Conservation (phyloP, 2,329 filamentous ascomycete genomes). For the Sporothrix brunneoviolacea region DNA sequence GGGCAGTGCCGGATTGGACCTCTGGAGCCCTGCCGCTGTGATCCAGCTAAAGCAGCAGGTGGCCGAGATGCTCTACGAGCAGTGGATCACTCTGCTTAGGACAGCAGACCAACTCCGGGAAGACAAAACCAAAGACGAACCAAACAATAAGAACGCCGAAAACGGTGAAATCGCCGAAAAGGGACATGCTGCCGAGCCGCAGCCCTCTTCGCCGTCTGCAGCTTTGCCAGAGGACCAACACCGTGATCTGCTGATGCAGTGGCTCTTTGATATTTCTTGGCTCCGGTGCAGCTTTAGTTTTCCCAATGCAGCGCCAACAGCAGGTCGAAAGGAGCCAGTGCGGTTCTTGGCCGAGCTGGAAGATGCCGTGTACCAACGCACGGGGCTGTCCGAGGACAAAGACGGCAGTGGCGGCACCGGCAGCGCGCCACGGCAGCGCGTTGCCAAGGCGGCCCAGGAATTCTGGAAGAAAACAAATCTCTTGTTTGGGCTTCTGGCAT, state of each 20-base stretch:
- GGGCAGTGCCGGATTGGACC: constrained; percentile 63
- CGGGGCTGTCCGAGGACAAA: constrained; percentile 30
- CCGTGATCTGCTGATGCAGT: constrained; percentile 49
- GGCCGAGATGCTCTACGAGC: constrained; percentile 40
- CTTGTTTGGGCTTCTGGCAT: constrained; percentile 69
- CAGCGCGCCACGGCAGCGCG: constrained; percentile 42
- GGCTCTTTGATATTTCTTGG: constrained; percentile 53
- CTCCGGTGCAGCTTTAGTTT: constrained; percentile 39
- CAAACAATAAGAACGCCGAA: constrained; percentile 14
- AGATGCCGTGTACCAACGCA: constrained; percentile 37
- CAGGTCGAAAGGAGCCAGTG: constrained; percentile 10
- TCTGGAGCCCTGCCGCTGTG: constrained; percentile 72
- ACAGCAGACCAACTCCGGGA: constrained; percentile 13
- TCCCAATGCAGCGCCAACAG: constrained; percentile 20
- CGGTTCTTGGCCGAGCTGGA: constrained; percentile 38
- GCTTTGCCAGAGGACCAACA: constrained; percentile 22
- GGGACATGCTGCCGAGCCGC: constrained; percentile 17
- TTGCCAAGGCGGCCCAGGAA: constrained; percentile 60
- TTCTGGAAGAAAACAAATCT: constrained; percentile 80
- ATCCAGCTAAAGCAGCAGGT: constrained; percentile 54
- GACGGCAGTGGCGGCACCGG: constrained; percentile 27
- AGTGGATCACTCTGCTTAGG: constrained; percentile 40
- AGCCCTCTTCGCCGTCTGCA: constrained; percentile 12
- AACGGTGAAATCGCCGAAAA: constrained; percentile 9
- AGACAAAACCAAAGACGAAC: constrained; percentile 1